Evolutionary conservation across 2,329 filamentous ascomycete species (phyloP).

Genomic region (Trichoderma harzianum): DNA sequence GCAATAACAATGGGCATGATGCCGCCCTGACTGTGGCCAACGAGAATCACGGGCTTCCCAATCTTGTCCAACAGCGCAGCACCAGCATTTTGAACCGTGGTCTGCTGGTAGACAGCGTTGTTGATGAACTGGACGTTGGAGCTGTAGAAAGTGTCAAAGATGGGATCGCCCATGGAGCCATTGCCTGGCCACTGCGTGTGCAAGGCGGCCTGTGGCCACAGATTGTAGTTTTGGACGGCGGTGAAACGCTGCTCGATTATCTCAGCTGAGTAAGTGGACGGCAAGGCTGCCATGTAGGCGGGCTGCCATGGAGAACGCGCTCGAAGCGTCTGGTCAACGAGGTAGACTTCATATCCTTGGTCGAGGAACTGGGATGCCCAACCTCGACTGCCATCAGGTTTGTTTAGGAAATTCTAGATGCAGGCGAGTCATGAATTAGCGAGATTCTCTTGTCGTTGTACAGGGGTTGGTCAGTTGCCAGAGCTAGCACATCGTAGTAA

Average conservation of each 20-base stretch:
- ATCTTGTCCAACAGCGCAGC: constrained; percentile 42
- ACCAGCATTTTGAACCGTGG: constrained; percentile 37
- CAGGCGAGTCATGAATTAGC: background rate
- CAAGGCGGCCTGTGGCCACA: constrained; percentile 38
- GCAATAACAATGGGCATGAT: constrained; percentile 40
- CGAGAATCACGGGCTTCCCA: constrained; percentile 37
- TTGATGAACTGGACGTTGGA: constrained; percentile 38
- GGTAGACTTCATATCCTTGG: constrained; percentile 46
- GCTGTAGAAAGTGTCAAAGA: constrained; percentile 42
- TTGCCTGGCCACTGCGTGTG: constrained; percentile 45
- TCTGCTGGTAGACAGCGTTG: constrained; percentile 35
- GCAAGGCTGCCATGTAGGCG: constrained; percentile 24
- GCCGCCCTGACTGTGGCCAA: constrained; percentile 48
- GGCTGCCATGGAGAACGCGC: constrained; percentile 43
- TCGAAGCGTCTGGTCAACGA: constrained; percentile 45
- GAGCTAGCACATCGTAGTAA: background rate
- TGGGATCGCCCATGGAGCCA: constrained; percentile 37
- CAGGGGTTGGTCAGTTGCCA: background rate
- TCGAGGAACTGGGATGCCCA: constrained; percentile 48
- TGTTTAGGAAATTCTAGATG: constrained; percentile 38
- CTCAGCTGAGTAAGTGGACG: constrained; percentile 33
- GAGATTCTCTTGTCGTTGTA: background rate
- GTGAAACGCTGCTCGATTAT: constrained; percentile 38
- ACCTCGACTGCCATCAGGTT: constrained; percentile 36
- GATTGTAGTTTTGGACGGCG: constrained; percentile 30